phyloP scores from a whole-genome alignment of 305 asterid species.

The Fraxinus paxiana region DNA sequence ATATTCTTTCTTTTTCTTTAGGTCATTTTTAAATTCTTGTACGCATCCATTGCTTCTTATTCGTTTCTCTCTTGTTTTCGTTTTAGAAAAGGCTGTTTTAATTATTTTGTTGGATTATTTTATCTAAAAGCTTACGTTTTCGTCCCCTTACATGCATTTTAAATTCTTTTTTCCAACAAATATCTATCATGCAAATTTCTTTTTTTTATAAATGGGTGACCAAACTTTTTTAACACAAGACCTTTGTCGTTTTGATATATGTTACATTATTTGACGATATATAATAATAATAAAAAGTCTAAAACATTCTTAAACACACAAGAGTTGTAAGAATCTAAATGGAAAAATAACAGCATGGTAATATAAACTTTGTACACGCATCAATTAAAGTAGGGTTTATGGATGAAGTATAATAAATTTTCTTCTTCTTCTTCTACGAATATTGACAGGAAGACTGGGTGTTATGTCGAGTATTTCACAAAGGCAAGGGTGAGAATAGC shows the following conservation, averaged over 20 bases:
- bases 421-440: neutral
- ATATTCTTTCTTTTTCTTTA: neutral
- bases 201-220: neutral
- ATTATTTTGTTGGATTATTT: neutral
- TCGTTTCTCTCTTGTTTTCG: neutral
- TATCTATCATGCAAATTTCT: neutral
- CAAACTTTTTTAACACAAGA: neutral
- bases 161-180: neutral
- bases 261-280: neutral
- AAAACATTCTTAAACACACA: neutral
- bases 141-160: neutral
- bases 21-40: slow-evolving; percentile 15
- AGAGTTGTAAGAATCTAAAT: neutral
- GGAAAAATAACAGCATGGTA: neutral
- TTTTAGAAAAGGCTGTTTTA: neutral
- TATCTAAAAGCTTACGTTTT: neutral
- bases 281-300: neutral
- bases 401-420: neutral
- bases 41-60: slow-evolving; percentile 3
- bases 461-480: slow-evolving; percentile 80
- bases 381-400: neutral
- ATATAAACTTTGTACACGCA: neutral
- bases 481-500: slow-evolving; percentile 49
- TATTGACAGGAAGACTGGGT: slow-evolving; percentile 89
- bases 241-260: neutral